Evolutionary conservation across 2,329 filamentous ascomycete species (phyloP).

Genomic region (Diplodia corticola): DNA sequence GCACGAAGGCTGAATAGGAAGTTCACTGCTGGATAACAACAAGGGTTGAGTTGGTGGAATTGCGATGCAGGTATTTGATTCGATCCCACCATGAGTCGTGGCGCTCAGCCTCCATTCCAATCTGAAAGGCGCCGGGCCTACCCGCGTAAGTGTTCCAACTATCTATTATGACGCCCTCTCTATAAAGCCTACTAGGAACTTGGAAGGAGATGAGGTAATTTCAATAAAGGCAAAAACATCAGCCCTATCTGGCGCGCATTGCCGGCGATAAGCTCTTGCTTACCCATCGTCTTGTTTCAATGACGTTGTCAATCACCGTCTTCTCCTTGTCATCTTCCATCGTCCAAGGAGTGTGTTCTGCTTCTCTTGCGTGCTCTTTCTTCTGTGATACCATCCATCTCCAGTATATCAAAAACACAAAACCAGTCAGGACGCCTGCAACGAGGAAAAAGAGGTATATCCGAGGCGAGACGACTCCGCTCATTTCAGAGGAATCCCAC

Average conservation of each 20-base stretch:
- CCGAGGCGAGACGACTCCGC: background rate
- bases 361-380: background rate
- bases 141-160: too few relatives aligned
- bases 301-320: background rate
- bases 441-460: background rate
- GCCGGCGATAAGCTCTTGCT: background rate
- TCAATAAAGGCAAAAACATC: background rate
- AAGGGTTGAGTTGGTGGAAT: too few relatives aligned
- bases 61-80: too few relatives aligned
- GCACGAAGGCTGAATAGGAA: too few relatives aligned
- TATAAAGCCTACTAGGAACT: too few relatives aligned
- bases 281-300: background rate
- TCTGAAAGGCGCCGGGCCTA: too few relatives aligned
- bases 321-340: background rate
- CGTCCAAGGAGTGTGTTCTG: background rate
- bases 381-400: background rate
- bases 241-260: background rate
- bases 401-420: background rate
- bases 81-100: too few relatives aligned
- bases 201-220: too few relatives aligned
- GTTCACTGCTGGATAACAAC: too few relatives aligned
- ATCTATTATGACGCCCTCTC: too few relatives aligned
- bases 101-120: too few relatives aligned
- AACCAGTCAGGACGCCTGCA: background rate
- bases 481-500: background rate